phyloP scores from a whole-genome alignment of 805 yeast species.

The Metschnikowia picachoensis region DNA sequence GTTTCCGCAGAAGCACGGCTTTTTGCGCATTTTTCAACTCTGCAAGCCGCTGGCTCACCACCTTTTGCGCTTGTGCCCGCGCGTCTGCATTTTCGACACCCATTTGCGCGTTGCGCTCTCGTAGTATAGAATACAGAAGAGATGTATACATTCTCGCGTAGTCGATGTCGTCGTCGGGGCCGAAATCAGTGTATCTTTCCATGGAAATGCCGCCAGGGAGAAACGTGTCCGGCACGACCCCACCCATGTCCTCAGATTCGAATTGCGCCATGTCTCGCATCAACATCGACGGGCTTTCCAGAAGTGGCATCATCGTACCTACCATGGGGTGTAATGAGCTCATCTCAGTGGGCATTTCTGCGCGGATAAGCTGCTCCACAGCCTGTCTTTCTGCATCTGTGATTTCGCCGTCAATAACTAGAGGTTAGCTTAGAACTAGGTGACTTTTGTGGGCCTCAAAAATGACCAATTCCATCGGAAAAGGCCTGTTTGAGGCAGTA shows the following conservation, averaged over 20 bases:
- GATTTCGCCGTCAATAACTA: slow-evolving; percentile 33
- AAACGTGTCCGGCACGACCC: slow-evolving; percentile 5
- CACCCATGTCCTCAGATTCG: slow-evolving; percentile 24
- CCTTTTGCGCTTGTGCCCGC: slow-evolving; percentile 36
- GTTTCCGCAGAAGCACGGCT: slow-evolving; percentile 31
- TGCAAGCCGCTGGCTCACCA: slow-evolving; percentile 24
- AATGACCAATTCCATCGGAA: too few relatives aligned
- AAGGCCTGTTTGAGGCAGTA: too few relatives aligned
- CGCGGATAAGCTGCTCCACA: slow-evolving; percentile 32
- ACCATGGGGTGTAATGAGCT: slow-evolving; percentile 15
- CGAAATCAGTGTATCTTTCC: slow-evolving; percentile 20
- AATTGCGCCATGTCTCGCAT: slow-evolving; percentile 20
- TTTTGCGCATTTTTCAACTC: slow-evolving; percentile 19
- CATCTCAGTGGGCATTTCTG: slow-evolving; percentile 20
- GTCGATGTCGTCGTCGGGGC: slow-evolving; percentile 11
- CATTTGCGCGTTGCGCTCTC: slow-evolving; percentile 39
- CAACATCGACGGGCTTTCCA: slow-evolving; percentile 13
- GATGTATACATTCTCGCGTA: slow-evolving; percentile 31
- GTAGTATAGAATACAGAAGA: slow-evolving; percentile 37
- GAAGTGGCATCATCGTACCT: slow-evolving; percentile 17
- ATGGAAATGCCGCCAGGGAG: slow-evolving; percentile 18
- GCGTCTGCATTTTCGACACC: slow-evolving; percentile 31
- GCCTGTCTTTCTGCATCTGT: slow-evolving; percentile 33
- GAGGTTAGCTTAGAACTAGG: slow-evolving; percentile 9
- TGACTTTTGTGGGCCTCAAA: neutral